Evolutionary conservation across 2,329 filamentous ascomycete species (phyloP).

Genomic region (Anisogramma anomala): DNA sequence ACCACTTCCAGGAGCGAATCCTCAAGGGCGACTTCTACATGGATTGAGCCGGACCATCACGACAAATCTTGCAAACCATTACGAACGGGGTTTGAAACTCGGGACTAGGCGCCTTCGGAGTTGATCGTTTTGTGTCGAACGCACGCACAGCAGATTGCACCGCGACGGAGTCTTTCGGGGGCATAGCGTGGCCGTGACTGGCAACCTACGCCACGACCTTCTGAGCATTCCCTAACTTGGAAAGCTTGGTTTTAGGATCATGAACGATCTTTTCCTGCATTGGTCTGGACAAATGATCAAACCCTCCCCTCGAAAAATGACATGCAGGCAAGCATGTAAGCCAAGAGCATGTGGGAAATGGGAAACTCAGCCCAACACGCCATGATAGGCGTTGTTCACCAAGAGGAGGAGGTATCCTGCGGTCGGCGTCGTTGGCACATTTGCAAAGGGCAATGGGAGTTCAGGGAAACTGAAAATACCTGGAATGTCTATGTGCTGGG

Average conservation of each 20-base stretch:
- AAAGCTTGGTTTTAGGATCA: not conserved
- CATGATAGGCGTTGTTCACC: not conserved
- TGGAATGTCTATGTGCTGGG: no score
- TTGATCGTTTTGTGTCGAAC: not conserved
- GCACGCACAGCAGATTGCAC: not conserved
- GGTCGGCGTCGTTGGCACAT: not conserved
- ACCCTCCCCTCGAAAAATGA: not conserved
- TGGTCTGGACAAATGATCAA: not conserved
- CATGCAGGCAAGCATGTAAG: no score
- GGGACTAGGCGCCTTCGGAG: no score
- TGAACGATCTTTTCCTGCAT: not conserved
- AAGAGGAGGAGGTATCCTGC: not conserved
- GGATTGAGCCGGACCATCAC: conserved; percentile 48
- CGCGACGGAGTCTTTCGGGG: not conserved
- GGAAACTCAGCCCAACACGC: no score
- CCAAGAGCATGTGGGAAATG: not conserved
- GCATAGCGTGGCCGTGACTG: not conserved
- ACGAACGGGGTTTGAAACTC: not conserved
- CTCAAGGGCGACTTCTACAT: conserved; percentile 97
- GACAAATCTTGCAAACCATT: not conserved
- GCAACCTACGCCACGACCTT: not conserved
- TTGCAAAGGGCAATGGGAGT: no score
- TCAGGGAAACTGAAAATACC: no score
- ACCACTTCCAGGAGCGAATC: conserved; percentile 93
- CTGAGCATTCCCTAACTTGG: not conserved